A percentile compares a stretch with the other conserved stretches of the same genome.
phyloP scores from a whole-genome alignment of 2,329 filamentous ascomycete genomes.

The Trichoderma semiorbis region DNA sequence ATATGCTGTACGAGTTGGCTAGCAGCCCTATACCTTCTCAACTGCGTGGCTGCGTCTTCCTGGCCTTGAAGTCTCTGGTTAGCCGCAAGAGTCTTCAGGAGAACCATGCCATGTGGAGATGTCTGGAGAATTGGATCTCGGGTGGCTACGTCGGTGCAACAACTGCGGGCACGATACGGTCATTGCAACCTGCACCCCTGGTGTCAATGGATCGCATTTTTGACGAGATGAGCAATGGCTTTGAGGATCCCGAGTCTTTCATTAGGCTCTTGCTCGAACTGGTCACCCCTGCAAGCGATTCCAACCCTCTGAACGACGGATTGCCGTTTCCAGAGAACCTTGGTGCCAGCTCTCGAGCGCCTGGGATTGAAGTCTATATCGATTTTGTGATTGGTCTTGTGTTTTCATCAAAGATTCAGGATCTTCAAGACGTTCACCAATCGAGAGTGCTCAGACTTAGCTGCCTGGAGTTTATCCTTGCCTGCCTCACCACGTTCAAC shows the following conservation, averaged over 20 bases:
- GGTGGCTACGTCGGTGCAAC: slow-evolving; percentile 49
- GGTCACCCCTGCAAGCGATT: slow-evolving; percentile 60
- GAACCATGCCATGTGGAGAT: slow-evolving; percentile 73
- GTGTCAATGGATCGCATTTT: slow-evolving; percentile 63
- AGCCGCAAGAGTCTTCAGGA: slow-evolving; percentile 66
- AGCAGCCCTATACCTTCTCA: slow-evolving; percentile 72
- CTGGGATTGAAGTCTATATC: slow-evolving; percentile 87
- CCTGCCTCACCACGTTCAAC: slow-evolving; percentile 83
- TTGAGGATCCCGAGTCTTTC: slow-evolving; percentile 84
- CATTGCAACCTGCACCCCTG: slow-evolving; percentile 31
- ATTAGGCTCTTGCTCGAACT: slow-evolving; percentile 73
- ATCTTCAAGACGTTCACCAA: slow-evolving; percentile 65
- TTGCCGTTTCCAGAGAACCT: slow-evolving; percentile 86
- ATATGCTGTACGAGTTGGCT: slow-evolving; percentile 74
- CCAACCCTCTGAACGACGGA: slow-evolving; percentile 64
- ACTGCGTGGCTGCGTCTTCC: slow-evolving; percentile 79
- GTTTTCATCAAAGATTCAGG: slow-evolving; percentile 63
- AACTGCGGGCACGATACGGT: slow-evolving; percentile 29
- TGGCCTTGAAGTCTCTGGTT: slow-evolving; percentile 71
- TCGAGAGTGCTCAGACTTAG: slow-evolving; percentile 70
- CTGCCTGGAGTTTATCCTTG: slow-evolving; percentile 78
- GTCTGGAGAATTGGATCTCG: slow-evolving; percentile 75
- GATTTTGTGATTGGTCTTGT: slow-evolving; percentile 85
- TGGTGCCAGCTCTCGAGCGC: slow-evolving; percentile 68
- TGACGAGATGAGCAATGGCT: slow-evolving; percentile 69